These are phyloP conservation scores for Biscutella laevigata DNA, from an alignment of 441 rosid genomes.

Conservation along the genomic window DNA sequence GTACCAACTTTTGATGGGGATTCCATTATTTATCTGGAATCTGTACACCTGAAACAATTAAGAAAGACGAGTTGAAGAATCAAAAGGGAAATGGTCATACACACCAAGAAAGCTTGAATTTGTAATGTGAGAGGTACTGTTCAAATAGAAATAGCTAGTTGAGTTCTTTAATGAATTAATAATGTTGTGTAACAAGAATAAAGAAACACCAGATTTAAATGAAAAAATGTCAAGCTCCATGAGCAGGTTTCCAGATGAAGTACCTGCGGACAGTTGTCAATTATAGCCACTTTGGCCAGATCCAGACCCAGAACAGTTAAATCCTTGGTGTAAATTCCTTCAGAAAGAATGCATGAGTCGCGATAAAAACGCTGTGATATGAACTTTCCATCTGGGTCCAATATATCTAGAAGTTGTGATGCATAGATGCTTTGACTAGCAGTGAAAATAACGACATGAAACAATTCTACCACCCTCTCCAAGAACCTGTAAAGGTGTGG, in stretches of 20 bases:
- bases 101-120: constrained; percentile 1
- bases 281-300: constrained; percentile 85
- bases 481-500: constrained; percentile 70
- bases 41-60: constrained; percentile 75
- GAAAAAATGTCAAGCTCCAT: neutral
- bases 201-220: neutral
- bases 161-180: neutral
- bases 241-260: constrained; percentile 7
- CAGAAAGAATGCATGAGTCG: constrained; percentile 75
- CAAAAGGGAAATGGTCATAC: neutral
- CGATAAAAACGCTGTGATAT: constrained; percentile 72
- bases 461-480: constrained; percentile 88
- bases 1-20: constrained; percentile 97
- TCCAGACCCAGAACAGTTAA: constrained; percentile 88
- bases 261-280: constrained; percentile 99
- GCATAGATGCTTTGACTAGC: constrained; percentile 97
- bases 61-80: constrained; percentile 15
- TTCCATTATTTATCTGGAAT: constrained; percentile 89
- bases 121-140: neutral
- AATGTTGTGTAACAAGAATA: neutral
- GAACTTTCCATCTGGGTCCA: constrained; percentile 71
- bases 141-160: neutral
- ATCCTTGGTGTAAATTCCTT: constrained; percentile 90
- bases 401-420: constrained; percentile 63
- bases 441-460: constrained; percentile 77